phyloP scores from a whole-genome alignment of 164 flowering plant species.

The Stephania cephalantha region DNA sequence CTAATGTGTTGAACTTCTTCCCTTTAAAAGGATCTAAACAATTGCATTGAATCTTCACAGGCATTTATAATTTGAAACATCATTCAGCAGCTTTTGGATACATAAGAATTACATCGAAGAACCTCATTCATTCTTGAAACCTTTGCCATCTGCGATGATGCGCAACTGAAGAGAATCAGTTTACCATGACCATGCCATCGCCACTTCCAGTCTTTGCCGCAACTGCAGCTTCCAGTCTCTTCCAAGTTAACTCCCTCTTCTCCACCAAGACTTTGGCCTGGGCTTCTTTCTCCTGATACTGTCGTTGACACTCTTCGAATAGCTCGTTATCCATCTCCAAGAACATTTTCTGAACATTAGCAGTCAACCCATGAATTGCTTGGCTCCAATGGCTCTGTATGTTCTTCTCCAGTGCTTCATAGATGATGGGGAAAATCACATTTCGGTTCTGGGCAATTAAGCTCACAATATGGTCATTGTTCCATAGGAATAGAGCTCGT shows the following conservation, averaged over 20 bases:
- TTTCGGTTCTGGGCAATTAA: slow-evolving; percentile 66
- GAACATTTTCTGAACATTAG: slow-evolving; percentile 66
- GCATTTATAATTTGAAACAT: slow-evolving; percentile 26
- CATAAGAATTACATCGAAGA: slow-evolving; percentile 25
- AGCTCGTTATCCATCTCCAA: slow-evolving; percentile 66
- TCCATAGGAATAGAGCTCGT: slow-evolving; percentile 78
- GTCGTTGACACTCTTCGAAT: slow-evolving; percentile 58
- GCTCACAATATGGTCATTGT: slow-evolving; percentile 73
- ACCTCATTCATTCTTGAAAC: neutral
- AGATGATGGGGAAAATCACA: slow-evolving; percentile 55
- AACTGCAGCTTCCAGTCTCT: slow-evolving; percentile 51
- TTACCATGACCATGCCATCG: slow-evolving; percentile 42
- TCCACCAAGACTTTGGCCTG: slow-evolving; percentile 47
- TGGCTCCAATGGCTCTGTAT: slow-evolving; percentile 70
- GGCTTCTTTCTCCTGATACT: slow-evolving; percentile 44
- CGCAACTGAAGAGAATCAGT: slow-evolving; percentile 9
- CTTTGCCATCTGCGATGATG: neutral
- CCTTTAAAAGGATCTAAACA: neutral
- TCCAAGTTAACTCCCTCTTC: slow-evolving; percentile 56
- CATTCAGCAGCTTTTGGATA: slow-evolving; percentile 22
- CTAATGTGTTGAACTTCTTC: neutral
- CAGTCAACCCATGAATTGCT: slow-evolving; percentile 66
- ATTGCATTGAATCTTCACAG: slow-evolving; percentile 9
- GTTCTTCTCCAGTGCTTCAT: slow-evolving; percentile 66
- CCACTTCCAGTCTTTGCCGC: slow-evolving; percentile 38